These are phyloP conservation scores for Ogataea ramenticola DNA, from an alignment of 805 yeast species.

Conservation along the genomic window DNA sequence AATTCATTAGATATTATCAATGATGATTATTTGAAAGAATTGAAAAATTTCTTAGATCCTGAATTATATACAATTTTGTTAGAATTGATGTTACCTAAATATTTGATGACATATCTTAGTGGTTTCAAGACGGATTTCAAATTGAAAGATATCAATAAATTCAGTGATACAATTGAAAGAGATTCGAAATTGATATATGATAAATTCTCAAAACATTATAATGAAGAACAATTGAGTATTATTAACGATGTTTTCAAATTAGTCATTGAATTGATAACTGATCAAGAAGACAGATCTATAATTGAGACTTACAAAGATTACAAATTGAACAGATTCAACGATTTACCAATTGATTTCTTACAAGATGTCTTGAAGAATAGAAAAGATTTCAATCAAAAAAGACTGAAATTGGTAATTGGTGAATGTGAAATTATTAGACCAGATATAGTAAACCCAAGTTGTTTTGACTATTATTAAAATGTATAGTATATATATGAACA, in stretches of 20 bases:
- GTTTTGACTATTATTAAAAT: not conserved
- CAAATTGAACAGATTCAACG: constrained; percentile 52
- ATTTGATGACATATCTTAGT: constrained; percentile 29
- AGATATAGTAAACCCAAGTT: not conserved
- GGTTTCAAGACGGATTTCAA: constrained; percentile 16
- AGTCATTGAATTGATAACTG: constrained; percentile 47
- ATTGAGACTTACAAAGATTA: constrained; percentile 27
- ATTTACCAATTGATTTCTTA: constrained; percentile 68
- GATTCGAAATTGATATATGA: constrained; percentile 55
- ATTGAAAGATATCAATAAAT: constrained; percentile 19
- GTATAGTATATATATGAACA: not conserved
- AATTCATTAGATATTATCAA: constrained; percentile 17
- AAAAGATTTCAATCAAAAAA: constrained; percentile 26
- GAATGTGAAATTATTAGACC: constrained; percentile 12
- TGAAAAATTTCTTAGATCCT: constrained; percentile 20
- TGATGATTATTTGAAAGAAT: constrained; percentile 20
- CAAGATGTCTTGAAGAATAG: constrained; percentile 52
- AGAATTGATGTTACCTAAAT: constrained; percentile 29
- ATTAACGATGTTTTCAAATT: constrained; percentile 45
- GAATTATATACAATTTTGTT: constrained; percentile 24
- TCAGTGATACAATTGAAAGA: constrained; percentile 44
- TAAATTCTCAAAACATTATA: constrained; percentile 39
- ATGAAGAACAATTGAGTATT: constrained; percentile 11
- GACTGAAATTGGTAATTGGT: constrained; percentile 15
- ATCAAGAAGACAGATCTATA: constrained; percentile 39